phyloP scores from a whole-genome alignment of 2,329 filamentous ascomycete species.

The Pyricularia pennisetigena region DNA sequence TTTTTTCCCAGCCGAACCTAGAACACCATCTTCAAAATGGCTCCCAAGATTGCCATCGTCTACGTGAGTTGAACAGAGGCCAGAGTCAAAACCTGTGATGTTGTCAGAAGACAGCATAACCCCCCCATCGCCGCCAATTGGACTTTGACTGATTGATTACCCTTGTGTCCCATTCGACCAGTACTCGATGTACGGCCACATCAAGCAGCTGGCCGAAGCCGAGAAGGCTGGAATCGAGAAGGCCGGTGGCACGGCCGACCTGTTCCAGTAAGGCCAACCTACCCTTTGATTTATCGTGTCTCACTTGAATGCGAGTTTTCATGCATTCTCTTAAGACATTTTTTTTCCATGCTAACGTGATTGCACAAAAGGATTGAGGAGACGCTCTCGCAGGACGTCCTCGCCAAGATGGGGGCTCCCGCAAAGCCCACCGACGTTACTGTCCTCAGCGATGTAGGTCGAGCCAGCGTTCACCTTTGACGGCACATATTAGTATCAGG shows the following conservation, averaged over 20 bases:
- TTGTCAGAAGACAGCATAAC: background rate
- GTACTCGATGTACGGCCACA: conserved; percentile 95
- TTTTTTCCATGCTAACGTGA: background rate
- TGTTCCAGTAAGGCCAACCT: conserved; percentile 69
- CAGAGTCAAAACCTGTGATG: background rate
- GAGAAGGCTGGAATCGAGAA: conserved; percentile 82
- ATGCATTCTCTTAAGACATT: background rate
- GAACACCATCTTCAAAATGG: conserved; percentile 47
- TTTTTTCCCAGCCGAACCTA: background rate
- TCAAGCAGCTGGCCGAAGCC: conserved; percentile 72
- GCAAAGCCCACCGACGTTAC: conserved; percentile 60
- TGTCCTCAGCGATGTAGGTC: conserved; percentile 37
- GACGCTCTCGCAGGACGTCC: conserved; percentile 76
- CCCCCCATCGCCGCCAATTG: background rate
- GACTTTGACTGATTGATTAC: background rate
- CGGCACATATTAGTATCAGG: background rate
- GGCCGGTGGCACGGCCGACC: conserved; percentile 70
- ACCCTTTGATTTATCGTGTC: background rate
- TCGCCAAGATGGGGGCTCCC: conserved; percentile 85
- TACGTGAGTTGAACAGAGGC: conserved; percentile 48
- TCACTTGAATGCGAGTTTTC: conserved; percentile 4
- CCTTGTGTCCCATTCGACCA: conserved; percentile 20
- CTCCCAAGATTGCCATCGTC: conserved; percentile 85
- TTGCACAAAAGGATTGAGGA: conserved; percentile 55
- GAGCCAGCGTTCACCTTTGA: background rate